phyloP scores from a whole-genome alignment of 176 grass and related monocot species.

The Poa pratensis region DNA sequence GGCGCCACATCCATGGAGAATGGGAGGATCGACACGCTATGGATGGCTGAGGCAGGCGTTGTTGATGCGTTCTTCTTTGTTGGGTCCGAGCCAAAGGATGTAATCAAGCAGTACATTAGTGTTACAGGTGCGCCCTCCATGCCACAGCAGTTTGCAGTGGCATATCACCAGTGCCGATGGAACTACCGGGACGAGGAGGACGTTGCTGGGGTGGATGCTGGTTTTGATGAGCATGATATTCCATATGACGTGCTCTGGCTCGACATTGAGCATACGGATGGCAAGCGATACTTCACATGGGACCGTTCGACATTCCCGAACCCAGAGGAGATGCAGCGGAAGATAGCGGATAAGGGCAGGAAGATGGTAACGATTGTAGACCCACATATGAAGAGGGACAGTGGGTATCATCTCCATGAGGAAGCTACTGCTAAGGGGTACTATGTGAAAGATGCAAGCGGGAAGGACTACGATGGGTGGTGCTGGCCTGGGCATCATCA shows the following conservation, averaged over 20 bases:
- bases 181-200: slow-evolving; percentile 98
- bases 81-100: slow-evolving; percentile 76
- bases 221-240: slow-evolving; percentile 91
- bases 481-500: slow-evolving; percentile 95
- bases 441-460: slow-evolving; percentile 87
- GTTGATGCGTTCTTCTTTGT: slow-evolving; percentile 89
- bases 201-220: slow-evolving; percentile 74
- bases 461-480: slow-evolving; percentile 87
- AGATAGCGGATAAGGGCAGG: slow-evolving; percentile 79
- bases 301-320: slow-evolving; percentile 71
- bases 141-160: slow-evolving; percentile 86
- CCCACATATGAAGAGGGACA: slow-evolving; percentile 91
- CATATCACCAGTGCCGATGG: slow-evolving; percentile 94
- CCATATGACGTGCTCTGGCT: slow-evolving; percentile 98
- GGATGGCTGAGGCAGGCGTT: slow-evolving; percentile 93
- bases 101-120: slow-evolving; percentile 77
- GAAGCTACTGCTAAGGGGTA: slow-evolving; percentile 88
- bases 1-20: slow-evolving; percentile 4
- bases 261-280: slow-evolving; percentile 94
- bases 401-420: slow-evolving; percentile 67
- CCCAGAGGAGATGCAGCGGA: slow-evolving; percentile 81
- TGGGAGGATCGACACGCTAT: slow-evolving; percentile 63
- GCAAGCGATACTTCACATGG: slow-evolving; percentile 96
- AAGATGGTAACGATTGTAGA: slow-evolving; percentile 96
- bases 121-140: slow-evolving; percentile 78